Evolutionary conservation across 2,329 filamentous ascomycete genomes (phyloP).

Genomic region (Hypoxylon sp.): DNA sequence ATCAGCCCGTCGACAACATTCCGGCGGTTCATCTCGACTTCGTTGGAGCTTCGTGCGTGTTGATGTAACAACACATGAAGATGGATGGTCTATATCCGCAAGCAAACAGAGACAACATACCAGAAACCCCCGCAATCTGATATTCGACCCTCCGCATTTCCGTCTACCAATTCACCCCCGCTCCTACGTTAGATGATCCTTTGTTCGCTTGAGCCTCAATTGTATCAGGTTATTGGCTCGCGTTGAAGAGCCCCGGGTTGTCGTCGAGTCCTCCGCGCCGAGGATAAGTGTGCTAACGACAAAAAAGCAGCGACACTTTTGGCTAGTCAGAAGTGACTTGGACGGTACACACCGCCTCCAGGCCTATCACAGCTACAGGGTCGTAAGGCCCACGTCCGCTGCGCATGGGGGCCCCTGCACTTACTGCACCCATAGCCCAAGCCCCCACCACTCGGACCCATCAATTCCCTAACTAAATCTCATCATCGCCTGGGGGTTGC

Average conservation of each 20-base stretch:
- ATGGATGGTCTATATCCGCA: conserved; percentile 33
- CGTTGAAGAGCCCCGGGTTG: conserved; percentile 27
- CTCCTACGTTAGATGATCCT: conserved; percentile 17
- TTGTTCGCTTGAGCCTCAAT: conserved; percentile 42
- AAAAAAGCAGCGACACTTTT: conserved; percentile 35
- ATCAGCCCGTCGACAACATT: conserved; percentile 40
- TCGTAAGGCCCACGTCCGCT: conserved; percentile 24
- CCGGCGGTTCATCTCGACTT: conserved; percentile 44
- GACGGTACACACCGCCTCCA: conserved; percentile 27
- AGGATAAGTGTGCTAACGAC: conserved; percentile 11
- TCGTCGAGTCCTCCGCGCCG: conserved; percentile 26
- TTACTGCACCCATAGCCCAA: conserved; percentile 28
- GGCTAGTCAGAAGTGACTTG: conserved; percentile 28
- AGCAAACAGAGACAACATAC: conserved; percentile 32
- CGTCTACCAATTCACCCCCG: conserved; percentile 24
- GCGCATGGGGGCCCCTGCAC: conserved; percentile 34
- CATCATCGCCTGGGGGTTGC: conserved; percentile 36
- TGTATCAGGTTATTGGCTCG: conserved; percentile 34
- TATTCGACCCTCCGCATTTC: conserved; percentile 37
- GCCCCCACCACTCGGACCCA: conserved; percentile 38
- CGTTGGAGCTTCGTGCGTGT: conserved; percentile 17
- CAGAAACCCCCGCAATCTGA: conserved; percentile 38
- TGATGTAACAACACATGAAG: conserved; percentile 8
- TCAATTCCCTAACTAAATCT: conserved; percentile 42
- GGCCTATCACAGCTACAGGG: conserved; percentile 33